Evolutionary conservation across 768 basidiomycete species (phyloP).

Genomic region (Sistotremastrum suecicum): DNA sequence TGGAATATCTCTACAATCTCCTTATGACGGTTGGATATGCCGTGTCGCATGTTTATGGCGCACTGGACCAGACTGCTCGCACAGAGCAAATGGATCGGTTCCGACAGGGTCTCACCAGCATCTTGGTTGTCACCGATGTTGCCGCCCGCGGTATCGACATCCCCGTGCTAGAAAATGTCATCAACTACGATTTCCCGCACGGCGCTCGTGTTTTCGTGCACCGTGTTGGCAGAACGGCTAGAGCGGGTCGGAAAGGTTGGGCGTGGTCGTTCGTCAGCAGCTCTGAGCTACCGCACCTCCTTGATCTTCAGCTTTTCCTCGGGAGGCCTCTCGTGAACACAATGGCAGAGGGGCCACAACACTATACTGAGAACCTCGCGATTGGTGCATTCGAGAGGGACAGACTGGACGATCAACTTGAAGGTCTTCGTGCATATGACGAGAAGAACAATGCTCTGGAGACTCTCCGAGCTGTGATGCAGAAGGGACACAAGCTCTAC

Average conservation of each 20-base stretch:
- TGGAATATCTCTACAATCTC: conserved; percentile 80
- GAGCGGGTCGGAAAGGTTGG: conserved; percentile 90
- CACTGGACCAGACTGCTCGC: conserved; percentile 85
- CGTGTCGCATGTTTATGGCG: conserved; percentile 89
- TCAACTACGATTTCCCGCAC: conserved; percentile 97
- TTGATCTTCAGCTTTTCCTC: conserved; percentile 89
- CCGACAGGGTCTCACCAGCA: conserved; percentile 58
- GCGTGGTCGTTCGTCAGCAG: conserved; percentile 91
- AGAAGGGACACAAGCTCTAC: conserved; percentile 83
- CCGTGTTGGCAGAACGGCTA: conserved; percentile 91
- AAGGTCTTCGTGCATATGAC: conserved; percentile 58
- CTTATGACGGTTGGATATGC: conserved; percentile 73
- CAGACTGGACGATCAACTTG: conserved; percentile 68
- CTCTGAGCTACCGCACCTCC: conserved; percentile 74
- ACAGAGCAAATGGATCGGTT: conserved; percentile 86
- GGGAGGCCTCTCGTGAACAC: conserved; percentile 56
- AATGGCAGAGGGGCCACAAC: conserved; percentile 38
- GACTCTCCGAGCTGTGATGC: conserved; percentile 67
- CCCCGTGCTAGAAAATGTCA: conserved; percentile 87
- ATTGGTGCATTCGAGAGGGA: conserved; percentile 76
- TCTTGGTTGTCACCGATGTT: conserved; percentile 95
- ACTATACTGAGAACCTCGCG: conserved; percentile 59
- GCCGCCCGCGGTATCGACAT: conserved; percentile 98
- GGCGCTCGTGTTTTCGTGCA: conserved; percentile 90
- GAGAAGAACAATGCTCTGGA: conserved; percentile 48